Evolutionary conservation across 228 moss, liverwort and hornwort species (phyloP), one percentile per base, ranked within the genome.

Genomic region (Sphagnum magellanicum): DNA sequence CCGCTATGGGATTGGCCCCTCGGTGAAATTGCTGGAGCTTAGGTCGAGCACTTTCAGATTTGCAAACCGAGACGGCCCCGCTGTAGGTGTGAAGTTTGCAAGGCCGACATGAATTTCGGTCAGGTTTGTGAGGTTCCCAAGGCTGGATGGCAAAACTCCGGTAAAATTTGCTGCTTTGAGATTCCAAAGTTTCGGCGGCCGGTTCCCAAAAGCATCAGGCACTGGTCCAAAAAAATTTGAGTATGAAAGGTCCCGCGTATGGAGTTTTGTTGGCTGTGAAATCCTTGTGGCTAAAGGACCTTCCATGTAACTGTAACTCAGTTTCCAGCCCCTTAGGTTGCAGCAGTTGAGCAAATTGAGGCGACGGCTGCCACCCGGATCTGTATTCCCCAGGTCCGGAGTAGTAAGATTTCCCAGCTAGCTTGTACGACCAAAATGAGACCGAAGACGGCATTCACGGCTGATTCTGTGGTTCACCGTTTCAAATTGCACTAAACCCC

Each of bases 291-390:
- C 72, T 50, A 85, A 57, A 9, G 16, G 48, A 50, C 85, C 88
- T 49, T 74, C 78, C 73, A 85, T 80, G 68, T 78, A 84, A 4
- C 78, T 78, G 72, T 72, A 74, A 78, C 88, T 85, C 63, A 85
- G 10, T 64, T 88, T 88, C 10, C 84, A 78, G 50, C 77, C 72
- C 9, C 59, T 10, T 51, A 85, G 82, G 32, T 82, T 68, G 14
- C 76, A 76, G 67, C 80, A 82, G 50, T 72, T 74, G 32, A 80
- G 70, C 48, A 88, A 69, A 53, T 82, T 82, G 46, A 63, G 8
- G 6, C 85, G 85, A 51, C 85, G 68, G n/a, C 67, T 12, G 46
- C 88, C 88, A 51, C 58, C 52, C 57, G 85, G 66, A 6, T 73
- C 57, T 17, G 84, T 85, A 52, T 88, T 78, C 53, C 84, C 80